Evolutionary conservation across 225 moss, liverwort and hornwort genomes (phyloP).

Genomic region (Pseudisothecium myosuroides): DNA sequence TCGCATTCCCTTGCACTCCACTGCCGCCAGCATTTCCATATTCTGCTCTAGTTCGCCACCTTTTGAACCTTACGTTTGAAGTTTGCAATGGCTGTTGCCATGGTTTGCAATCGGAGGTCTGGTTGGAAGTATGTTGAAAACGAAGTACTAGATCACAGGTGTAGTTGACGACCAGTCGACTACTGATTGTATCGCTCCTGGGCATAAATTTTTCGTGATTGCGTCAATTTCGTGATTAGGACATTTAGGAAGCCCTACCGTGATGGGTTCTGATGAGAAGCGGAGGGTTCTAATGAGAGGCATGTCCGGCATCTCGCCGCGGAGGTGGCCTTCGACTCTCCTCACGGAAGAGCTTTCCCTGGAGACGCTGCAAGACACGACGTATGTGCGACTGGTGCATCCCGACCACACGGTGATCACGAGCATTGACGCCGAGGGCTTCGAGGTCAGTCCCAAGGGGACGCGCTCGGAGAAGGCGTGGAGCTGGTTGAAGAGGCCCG

Average conservation of each 20-base stretch:
- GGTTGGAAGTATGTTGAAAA: neutral
- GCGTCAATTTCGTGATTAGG: neutral
- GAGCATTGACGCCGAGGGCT: neutral
- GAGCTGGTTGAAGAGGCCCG: slow-evolving; percentile 5
- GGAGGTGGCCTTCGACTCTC: neutral
- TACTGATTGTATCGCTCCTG: neutral
- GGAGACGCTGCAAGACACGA: slow-evolving; percentile 3
- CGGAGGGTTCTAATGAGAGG: neutral
- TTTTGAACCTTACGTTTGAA: neutral
- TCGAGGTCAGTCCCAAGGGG: neutral
- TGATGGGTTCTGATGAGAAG: neutral
- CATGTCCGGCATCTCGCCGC: neutral
- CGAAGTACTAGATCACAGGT: neutral
- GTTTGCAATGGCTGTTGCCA: neutral
- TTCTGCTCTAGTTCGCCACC: neutral
- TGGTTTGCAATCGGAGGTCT: neutral
- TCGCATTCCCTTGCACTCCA: neutral
- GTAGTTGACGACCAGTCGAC: neutral
- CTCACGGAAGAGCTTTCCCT: neutral
- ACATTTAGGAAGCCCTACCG: neutral
- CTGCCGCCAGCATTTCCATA: neutral
- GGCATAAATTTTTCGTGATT: neutral
- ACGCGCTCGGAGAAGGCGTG: slow-evolving; percentile 2
- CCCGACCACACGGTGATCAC: neutral
- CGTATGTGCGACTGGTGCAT: neutral